A percentile compares a stretch with the other conserved stretches of the same genome.
These are phyloP conservation scores for Rosa multiflora DNA, from an alignment of 306 rosid species.

Conservation along the genomic window DNA sequence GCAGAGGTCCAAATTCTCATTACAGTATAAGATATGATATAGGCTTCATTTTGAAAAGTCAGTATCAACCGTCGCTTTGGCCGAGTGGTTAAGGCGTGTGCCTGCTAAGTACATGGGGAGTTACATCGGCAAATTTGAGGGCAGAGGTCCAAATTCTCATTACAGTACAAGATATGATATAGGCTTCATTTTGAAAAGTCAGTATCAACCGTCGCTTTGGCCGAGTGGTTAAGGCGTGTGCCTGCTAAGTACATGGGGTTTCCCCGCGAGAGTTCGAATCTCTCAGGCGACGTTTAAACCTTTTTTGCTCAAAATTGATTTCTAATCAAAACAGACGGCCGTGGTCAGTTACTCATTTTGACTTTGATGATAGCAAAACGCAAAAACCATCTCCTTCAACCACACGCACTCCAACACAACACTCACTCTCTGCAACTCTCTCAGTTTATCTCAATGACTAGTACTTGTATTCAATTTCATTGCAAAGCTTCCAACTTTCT, in stretches of 20 bases:
- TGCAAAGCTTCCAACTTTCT: slow-evolving; percentile 29
- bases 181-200: too few species aligned
- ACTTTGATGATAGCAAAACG: background rate
- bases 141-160: too few species aligned
- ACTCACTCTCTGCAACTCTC: background rate
- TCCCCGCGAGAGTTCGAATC: slow-evolving; percentile 14
- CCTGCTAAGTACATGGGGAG: slow-evolving; percentile 8
- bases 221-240: slow-evolving; percentile 7
- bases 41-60: too few species aligned
- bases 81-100: slow-evolving; percentile 7
- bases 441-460: slow-evolving; percentile 2
- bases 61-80: background rate
- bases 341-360: background rate
- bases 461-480: slow-evolving; percentile 23
- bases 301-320: background rate
- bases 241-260: slow-evolving; percentile 8
- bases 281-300: background rate
- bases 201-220: background rate
- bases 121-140: too few species aligned
- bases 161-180: too few species aligned
- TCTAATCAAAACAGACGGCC: background rate
- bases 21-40: too few species aligned
- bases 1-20: too few species aligned
- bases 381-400: slow-evolving; percentile 6
- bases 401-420: background rate